Conservation (phyloP, 192 early-diverging fungal species). For the Borealophlyctis nickersoniae region DNA sequence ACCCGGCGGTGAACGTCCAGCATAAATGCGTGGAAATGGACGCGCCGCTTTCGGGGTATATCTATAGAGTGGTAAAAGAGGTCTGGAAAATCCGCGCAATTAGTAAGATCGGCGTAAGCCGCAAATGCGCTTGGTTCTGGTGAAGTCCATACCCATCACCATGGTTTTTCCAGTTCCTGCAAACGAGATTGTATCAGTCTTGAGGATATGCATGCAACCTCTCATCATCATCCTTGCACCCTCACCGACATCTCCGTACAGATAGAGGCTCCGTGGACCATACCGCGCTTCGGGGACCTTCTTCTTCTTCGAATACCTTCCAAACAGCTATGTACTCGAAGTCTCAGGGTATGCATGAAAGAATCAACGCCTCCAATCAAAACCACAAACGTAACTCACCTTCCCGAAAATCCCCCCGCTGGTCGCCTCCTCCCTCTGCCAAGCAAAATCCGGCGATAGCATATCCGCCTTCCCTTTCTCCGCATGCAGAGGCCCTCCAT, state of each 20-base stretch:
- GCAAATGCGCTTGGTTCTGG: background rate
- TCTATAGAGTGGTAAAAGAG: slow-evolving; percentile 82
- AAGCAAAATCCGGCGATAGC: slow-evolving; percentile 31
- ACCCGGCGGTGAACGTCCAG: slow-evolving; percentile 76
- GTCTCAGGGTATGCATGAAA: too few relatives aligned
- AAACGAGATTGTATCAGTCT: too few relatives aligned
- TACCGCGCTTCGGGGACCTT: too few relatives aligned
- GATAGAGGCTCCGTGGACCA: slow-evolving; percentile 45
- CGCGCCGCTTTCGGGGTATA: slow-evolving; percentile 71
- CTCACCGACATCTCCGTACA: slow-evolving; percentile 41
- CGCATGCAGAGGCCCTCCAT: slow-evolving; percentile 4
- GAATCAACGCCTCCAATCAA: too few relatives aligned
- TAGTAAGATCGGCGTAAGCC: too few relatives aligned
- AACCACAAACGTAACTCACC: background rate
- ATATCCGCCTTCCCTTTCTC: slow-evolving; percentile 26
- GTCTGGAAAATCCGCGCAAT: too few relatives aligned
- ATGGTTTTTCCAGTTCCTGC: slow-evolving; percentile 83
- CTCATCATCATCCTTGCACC: too few relatives aligned
- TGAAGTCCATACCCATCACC: slow-evolving; percentile 58
- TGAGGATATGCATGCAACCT: too few relatives aligned
- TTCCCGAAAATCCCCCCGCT: background rate
- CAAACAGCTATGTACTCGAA: too few relatives aligned
- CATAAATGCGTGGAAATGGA: slow-evolving; percentile 99
- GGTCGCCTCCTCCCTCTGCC: slow-evolving; percentile 24
- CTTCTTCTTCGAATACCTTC: background rate